Conservation (phyloP, 2,329 filamentous ascomycete genomes). For the Claviceps sp. region DNA sequence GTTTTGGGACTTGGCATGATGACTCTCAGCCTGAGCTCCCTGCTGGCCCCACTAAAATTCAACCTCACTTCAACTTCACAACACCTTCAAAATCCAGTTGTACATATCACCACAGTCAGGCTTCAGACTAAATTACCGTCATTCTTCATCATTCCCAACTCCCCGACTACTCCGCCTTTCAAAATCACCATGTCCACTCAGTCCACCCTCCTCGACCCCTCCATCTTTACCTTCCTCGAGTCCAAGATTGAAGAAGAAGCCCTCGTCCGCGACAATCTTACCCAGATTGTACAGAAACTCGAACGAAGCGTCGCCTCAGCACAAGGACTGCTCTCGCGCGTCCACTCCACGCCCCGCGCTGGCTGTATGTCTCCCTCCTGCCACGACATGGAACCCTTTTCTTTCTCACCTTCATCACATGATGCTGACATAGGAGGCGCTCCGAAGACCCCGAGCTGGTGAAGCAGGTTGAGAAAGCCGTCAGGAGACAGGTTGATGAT, state of each 20-base stretch:
- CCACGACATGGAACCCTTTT: too few relatives aligned
- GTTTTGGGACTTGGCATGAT: too few relatives aligned
- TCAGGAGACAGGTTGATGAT: slow-evolving; percentile 58
- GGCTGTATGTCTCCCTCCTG: slow-evolving; percentile 27
- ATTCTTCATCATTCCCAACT: not conserved
- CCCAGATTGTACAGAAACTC: slow-evolving; percentile 66
- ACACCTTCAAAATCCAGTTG: too few relatives aligned
- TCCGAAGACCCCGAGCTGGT: slow-evolving; percentile 49
- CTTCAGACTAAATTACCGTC: too few relatives aligned
- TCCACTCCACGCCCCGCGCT: slow-evolving; percentile 69
- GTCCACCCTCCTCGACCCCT: slow-evolving; percentile 47
- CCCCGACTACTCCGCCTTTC: not conserved
- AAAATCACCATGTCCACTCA: slow-evolving; percentile 18
- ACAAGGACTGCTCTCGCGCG: slow-evolving; percentile 72
- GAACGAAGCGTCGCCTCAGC: slow-evolving; percentile 72
- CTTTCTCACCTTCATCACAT: not conserved
- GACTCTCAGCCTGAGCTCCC: too few relatives aligned
- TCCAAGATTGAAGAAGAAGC: slow-evolving; percentile 80
- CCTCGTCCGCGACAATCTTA: slow-evolving; percentile 67
- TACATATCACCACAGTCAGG: too few relatives aligned
- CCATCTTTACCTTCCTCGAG: slow-evolving; percentile 80
- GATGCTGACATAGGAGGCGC: slow-evolving; percentile 2
- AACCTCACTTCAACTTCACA: too few relatives aligned
- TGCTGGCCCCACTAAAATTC: too few relatives aligned
- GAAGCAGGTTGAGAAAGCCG: slow-evolving; percentile 53